Evolutionary conservation across 208 protist species (phyloP).

Genomic region (Acanthamoeba polyphaga): DNA sequence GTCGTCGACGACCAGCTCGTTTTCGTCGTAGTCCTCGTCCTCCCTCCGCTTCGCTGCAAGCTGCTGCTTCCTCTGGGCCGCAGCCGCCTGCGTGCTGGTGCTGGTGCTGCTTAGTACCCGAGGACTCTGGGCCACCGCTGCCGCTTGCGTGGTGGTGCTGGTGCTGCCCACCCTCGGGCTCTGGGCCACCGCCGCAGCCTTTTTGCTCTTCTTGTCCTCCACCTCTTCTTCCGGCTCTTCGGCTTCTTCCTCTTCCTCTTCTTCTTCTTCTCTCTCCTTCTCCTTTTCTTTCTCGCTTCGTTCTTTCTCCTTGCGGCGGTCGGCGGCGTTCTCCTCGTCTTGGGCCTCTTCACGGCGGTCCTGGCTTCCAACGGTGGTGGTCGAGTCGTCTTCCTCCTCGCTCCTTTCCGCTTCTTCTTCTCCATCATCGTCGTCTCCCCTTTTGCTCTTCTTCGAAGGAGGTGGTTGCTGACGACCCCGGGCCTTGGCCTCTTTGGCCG

Average conservation of each 20-base stretch:
- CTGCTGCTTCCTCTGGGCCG: too few species aligned
- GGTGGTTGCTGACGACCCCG: not conserved
- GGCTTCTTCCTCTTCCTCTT: not conserved
- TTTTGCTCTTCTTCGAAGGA: not conserved
- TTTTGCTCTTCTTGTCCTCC: too few species aligned
- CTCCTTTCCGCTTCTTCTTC: not conserved
- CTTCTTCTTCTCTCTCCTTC: not conserved
- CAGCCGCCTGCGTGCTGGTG: too few species aligned
- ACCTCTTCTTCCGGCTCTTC: too few species aligned
- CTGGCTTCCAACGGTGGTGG: not conserved
- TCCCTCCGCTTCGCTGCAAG: too few species aligned
- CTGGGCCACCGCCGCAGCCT: too few species aligned
- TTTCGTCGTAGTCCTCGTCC: too few species aligned
- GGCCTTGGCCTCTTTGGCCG: not conserved
- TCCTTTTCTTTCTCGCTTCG: not conserved
- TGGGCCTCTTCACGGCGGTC: not conserved
- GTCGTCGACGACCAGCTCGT: too few species aligned
- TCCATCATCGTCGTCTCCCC: not conserved
- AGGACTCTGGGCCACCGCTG: too few species aligned
- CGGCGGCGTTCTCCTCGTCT: not conserved
- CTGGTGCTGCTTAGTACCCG: too few species aligned
- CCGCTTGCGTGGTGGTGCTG: too few species aligned
- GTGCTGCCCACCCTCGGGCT: too few species aligned
- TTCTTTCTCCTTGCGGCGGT: not conserved
- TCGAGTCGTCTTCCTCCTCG: constrained; percentile 3